These are phyloP conservation scores for Chenopodium quinoa DNA, from an alignment of 148 eudicot genomes.

Conservation along the genomic window DNA sequence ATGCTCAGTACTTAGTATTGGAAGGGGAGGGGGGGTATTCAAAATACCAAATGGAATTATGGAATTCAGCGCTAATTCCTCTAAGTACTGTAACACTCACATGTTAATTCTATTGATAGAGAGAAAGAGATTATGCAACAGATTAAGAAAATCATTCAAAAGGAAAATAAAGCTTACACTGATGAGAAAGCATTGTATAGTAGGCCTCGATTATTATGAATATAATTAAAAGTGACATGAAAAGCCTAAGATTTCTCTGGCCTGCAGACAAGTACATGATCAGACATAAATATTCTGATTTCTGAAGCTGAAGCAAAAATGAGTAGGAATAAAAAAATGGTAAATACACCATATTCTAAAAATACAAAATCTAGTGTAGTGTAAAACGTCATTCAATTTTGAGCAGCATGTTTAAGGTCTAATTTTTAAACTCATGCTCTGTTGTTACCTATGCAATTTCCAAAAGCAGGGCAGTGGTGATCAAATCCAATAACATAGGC, in stretches of 20 bases:
- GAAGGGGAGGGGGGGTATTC: too few relatives aligned
- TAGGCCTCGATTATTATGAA: slow-evolving; percentile 53
- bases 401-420: not conserved
- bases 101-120: not conserved
- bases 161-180: slow-evolving; percentile 44
- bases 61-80: too few relatives aligned
- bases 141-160: not conserved
- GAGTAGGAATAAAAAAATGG: not conserved
- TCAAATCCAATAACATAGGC: slow-evolving; percentile 70
- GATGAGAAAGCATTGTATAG: slow-evolving; percentile 43
- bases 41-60: too few relatives aligned
- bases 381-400: not conserved
- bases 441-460: slow-evolving; percentile 77
- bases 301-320: not conserved
- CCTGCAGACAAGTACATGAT: slow-evolving; percentile 40
- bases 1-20: not conserved
- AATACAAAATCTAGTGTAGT: not conserved
- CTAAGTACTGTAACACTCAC: not conserved
- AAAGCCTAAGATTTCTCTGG: slow-evolving; percentile 52
- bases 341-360: not conserved
- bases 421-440: slow-evolving; percentile 15
- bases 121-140: not conserved
- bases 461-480: slow-evolving; percentile 94
- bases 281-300: not conserved
- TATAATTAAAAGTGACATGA: slow-evolving; percentile 53